Base-by-base conservation (phyloP, 192 early-diverging fungal genomes). In the Coemansia sp. region DNA sequence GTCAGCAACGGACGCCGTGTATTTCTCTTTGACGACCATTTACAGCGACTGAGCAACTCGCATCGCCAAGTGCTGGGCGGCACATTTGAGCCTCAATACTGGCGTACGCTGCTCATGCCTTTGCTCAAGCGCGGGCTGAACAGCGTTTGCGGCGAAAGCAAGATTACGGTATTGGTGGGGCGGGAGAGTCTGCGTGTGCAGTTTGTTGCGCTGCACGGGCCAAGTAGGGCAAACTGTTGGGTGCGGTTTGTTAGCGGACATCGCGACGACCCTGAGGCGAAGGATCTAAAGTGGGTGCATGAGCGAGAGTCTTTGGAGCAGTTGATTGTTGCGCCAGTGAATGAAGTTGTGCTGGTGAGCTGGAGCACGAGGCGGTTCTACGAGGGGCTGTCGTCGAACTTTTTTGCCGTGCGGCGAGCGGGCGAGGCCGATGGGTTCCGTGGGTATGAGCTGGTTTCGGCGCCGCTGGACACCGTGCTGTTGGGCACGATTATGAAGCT, bases 351-450 rank as follows among this genome's bases (percentile, higher is more conserved):
- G 1, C 58, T 82, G 64, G 57, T 57, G 3, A 49, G 5, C n/a
- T 23, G 26, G 31, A 26, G 17, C 5, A 60, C 23, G 4, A 22
- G 23, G 55, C 53, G 59, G 53, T 69, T 75, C 44, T 82, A 73
- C 58, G 79, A 82, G 53, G 79, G 79, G 10, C 59, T 72, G 15
- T 82, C 79, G 56, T 76, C 74, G 2, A 82, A 82, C 28, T 75
- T 76, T 31, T 82, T 82, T 64, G 74, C 65, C 12, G 68, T 66
- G 5, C 49, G 71, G 21, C 52, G 58, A 1, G 22, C 11, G 5
- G 60, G 28, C 6, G 37, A 26, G 7, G 25, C 42, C n/a, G 62
- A 61, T 6, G 62, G 50, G 20, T 68, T 61, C 62, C 26, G 48
- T 9, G 48, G 66, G 9, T 75, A 50, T 20, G 60, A 82, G 47